Evolutionary conservation across 768 basidiomycete genomes (phyloP).

Genomic region (Amanita molliuscula): DNA sequence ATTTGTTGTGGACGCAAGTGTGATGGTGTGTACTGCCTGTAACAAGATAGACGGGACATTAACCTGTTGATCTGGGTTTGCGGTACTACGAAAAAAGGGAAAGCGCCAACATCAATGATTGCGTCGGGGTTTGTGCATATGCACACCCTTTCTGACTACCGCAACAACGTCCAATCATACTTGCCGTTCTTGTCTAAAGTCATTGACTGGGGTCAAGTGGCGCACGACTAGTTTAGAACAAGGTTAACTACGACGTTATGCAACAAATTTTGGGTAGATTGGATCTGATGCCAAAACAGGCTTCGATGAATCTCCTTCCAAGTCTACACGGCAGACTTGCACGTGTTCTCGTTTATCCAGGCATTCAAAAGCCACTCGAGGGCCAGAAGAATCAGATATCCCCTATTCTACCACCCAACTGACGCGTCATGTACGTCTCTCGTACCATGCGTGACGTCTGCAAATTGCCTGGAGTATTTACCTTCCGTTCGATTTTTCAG

Average conservation of each 20-base stretch:
- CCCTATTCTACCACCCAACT: neutral
- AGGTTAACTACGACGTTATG: neutral
- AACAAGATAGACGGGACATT: neutral
- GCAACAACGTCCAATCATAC: neutral
- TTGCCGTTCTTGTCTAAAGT: neutral
- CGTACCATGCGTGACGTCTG: constrained; percentile 1
- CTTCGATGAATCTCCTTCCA: neutral
- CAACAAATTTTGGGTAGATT: neutral
- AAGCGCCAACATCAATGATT: neutral
- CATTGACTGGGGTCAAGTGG: too few relatives aligned
- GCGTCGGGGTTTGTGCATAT: neutral
- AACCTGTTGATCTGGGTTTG: neutral
- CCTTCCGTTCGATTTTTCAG: neutral
- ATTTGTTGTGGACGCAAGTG: neutral
- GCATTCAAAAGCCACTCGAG: neutral
- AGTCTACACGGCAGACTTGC: neutral
- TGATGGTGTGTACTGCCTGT: neutral
- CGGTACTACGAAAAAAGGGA: neutral
- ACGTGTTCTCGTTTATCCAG: neutral
- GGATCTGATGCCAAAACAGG: neutral
- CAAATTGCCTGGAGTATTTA: constrained; percentile 1
- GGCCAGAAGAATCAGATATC: neutral
- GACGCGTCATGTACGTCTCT: neutral
- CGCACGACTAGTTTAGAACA: neutral
- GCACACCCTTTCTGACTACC: neutral